Conservation (phyloP, 331 rosid genomes). For the Quercus tomentella region DNA sequence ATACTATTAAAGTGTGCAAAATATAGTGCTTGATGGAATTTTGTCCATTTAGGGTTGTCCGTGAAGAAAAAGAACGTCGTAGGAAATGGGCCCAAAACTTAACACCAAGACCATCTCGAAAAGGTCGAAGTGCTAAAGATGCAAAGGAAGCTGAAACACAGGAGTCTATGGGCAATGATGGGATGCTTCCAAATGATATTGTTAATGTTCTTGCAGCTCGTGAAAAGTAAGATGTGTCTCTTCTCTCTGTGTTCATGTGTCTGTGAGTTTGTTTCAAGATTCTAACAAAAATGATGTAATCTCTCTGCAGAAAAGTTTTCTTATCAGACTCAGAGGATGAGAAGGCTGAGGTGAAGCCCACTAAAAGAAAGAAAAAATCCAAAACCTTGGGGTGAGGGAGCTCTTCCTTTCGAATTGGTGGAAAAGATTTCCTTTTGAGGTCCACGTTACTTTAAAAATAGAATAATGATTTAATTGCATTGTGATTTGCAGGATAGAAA, state of each 20-base stretch:
- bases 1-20: neutral
- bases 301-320: constrained; percentile 46
- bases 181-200: constrained; percentile 73
- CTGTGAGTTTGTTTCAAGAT: neutral
- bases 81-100: constrained; percentile 48
- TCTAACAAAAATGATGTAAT: constrained; percentile 14
- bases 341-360: constrained; percentile 32
- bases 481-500: constrained; percentile 51
- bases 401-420: constrained; percentile 1
- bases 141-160: constrained; percentile 16
- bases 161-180: constrained; percentile 28
- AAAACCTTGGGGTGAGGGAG: constrained; percentile 52
- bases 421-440: neutral
- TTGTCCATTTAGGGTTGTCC: constrained; percentile 30
- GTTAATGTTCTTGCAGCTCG: constrained; percentile 75
- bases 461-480: neutral
- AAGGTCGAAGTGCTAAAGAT: constrained; percentile 21
- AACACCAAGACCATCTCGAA: constrained; percentile 31
- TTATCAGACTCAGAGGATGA: constrained; percentile 50
- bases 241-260: neutral
- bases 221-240: constrained; percentile 45
- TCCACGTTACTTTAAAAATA: neutral
- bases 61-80: constrained; percentile 57
- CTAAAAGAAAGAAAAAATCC: constrained; percentile 51
- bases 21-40: neutral